Conservation (phyloP, 495 filamentous ascomycete genomes). For the Penicillium cosmopolitanum region DNA sequence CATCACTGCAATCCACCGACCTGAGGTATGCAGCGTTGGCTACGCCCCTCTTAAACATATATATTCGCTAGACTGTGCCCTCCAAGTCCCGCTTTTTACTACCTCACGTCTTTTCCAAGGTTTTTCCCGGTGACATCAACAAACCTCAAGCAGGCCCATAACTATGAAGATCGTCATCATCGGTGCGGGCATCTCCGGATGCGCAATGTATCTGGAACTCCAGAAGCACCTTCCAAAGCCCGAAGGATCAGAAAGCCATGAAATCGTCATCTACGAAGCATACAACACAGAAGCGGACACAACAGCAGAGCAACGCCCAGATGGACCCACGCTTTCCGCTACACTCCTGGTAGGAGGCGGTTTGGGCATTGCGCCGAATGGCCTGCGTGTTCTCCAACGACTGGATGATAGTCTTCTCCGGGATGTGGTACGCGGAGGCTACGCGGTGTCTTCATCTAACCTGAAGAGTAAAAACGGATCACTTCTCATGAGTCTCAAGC, state of each 20-base stretch:
- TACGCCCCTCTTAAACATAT: too few relatives aligned
- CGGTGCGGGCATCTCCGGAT: constrained; percentile 56
- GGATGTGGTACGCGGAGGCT: constrained; percentile 39
- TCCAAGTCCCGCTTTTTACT: too few relatives aligned
- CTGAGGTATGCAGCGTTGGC: too few relatives aligned
- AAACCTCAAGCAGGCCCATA: too few relatives aligned
- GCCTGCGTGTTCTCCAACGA: constrained; percentile 47
- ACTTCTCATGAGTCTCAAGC: constrained; percentile 2
- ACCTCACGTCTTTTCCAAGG: too few relatives aligned
- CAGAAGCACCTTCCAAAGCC: constrained; percentile 47
- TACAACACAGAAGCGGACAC: constrained; percentile 34
- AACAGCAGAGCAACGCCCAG: constrained; percentile 22
- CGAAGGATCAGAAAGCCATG: constrained; percentile 24
- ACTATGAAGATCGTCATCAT: constrained; percentile 59
- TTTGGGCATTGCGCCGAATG: constrained; percentile 54
- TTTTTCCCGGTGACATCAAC: too few relatives aligned
- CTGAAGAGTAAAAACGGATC: constrained; percentile 31
- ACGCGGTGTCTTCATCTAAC: constrained; percentile 38
- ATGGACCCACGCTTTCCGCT: constrained; percentile 22
- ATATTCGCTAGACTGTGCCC: too few relatives aligned
- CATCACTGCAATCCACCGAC: too few relatives aligned
- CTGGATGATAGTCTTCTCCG: constrained; percentile 42
- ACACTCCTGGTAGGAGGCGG: constrained; percentile 53
- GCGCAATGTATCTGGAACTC: constrained; percentile 51
- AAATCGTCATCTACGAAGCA: constrained; percentile 45